A percentile compares a stretch with the other conserved stretches of the same genome.
Conservation (phyloP, 441 rosid genomes). For the Pelargonium cotyledonis region DNA sequence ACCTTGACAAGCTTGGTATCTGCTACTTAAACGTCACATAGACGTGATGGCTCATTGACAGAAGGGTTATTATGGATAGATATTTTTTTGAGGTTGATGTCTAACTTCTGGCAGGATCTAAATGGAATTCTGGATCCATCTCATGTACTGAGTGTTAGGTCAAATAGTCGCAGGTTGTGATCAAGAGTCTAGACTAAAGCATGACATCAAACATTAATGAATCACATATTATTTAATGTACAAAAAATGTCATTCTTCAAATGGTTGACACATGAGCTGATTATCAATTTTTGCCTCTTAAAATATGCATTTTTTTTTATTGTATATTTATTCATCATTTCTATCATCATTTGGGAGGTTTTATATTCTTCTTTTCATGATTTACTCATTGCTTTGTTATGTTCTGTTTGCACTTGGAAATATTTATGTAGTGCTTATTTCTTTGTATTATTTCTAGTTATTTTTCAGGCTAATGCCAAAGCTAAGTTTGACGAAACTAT, state of each 20-base stretch:
- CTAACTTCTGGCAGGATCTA: too few species aligned
- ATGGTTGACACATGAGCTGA: not conserved
- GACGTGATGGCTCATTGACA: too few species aligned
- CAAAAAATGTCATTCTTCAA: not conserved
- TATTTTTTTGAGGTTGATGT: too few species aligned
- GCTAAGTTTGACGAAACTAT: constrained; percentile 75
- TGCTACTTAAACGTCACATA: too few species aligned
- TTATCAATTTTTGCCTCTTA: not conserved
- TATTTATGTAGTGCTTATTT: constrained; percentile 1
- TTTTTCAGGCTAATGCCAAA: constrained; percentile 63
- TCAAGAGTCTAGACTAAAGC: not conserved
- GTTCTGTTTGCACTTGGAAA: not conserved
- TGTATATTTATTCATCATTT: not conserved
- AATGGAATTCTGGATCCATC: too few species aligned
- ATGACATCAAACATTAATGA: not conserved
- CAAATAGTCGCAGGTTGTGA: not conserved
- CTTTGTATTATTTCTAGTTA: constrained; percentile 20
- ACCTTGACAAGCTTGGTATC: too few species aligned
- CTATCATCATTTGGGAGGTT: not conserved
- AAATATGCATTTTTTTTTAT: not conserved
- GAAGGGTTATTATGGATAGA: too few species aligned
- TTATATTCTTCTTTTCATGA: not conserved
- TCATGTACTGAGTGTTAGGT: too few species aligned
- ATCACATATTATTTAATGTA: not conserved
- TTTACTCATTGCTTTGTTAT: constrained; percentile 2